Evolutionary conservation across 768 basidiomycete species (phyloP).

Genomic region (Tulasnella sp.): DNA sequence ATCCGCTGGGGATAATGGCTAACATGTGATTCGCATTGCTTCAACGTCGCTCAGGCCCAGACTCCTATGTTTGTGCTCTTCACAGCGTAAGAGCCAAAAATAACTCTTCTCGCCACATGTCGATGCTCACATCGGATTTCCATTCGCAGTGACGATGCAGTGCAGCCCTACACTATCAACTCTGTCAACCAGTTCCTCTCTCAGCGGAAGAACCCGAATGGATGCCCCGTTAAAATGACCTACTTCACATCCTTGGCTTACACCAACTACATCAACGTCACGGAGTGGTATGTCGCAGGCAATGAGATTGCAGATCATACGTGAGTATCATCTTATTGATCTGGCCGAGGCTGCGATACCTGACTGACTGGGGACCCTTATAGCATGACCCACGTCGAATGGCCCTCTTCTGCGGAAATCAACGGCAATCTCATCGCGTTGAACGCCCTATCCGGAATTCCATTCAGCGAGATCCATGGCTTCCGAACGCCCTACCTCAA

Average conservation of each 20-base stretch:
- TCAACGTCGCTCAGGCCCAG: constrained; percentile 37
- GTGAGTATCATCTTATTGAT: constrained; percentile 30
- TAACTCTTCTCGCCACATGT: neutral
- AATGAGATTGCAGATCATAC: constrained; percentile 78
- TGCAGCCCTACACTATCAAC: constrained; percentile 67
- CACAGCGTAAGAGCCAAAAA: constrained; percentile 36
- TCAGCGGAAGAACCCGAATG: constrained; percentile 65
- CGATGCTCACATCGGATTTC: neutral
- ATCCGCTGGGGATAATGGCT: constrained; percentile 13
- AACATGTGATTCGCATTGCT: neutral
- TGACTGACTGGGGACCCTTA: neutral
- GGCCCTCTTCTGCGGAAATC: constrained; percentile 52
- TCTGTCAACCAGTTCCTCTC: constrained; percentile 65
- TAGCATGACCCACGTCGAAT: constrained; percentile 70
- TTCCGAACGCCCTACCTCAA: constrained; percentile 73
- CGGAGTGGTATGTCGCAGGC: constrained; percentile 70
- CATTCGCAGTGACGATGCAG: constrained; percentile 33
- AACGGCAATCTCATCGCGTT: constrained; percentile 70
- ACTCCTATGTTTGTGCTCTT: constrained; percentile 61
- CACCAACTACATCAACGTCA: constrained; percentile 69
- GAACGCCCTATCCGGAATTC: constrained; percentile 70
- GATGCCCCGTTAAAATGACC: constrained; percentile 64
- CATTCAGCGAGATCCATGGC: constrained; percentile 48
- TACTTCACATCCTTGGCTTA: constrained; percentile 62
- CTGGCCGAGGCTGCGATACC: neutral